Conservation (phyloP, 2,329 filamentous ascomycete species). For the Grosmannia serpens region DNA sequence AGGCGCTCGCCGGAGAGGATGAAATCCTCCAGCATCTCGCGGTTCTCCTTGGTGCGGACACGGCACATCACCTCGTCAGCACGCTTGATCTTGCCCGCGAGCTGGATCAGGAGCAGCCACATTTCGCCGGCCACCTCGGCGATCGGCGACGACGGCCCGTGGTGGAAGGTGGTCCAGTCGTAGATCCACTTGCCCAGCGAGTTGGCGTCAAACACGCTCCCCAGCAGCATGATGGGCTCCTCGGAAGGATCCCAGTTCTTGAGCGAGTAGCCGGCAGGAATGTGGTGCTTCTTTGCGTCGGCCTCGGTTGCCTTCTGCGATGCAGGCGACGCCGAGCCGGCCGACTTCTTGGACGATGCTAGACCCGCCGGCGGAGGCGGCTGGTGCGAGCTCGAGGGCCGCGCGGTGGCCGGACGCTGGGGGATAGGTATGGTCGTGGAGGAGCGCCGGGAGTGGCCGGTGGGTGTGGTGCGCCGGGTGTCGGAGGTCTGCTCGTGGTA, state of each 20-base stretch:
- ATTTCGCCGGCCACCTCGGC: conserved; percentile 87
- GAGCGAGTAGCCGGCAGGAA: conserved; percentile 81
- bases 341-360: conserved; percentile 3
- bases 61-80: conserved; percentile 66
- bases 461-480: conserved; percentile 22
- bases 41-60: conserved; percentile 61
- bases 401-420: conserved; percentile 40
- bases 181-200: conserved; percentile 98
- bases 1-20: conserved; percentile 79
- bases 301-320: conserved; percentile 41
- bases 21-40: conserved; percentile 80
- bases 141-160: conserved; percentile 71
- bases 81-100: conserved; percentile 87
- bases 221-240: conserved; percentile 84
- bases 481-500: conserved; percentile 23
- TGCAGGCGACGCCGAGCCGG: conserved; percentile 18
- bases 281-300: conserved; percentile 55
- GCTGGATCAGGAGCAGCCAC: conserved; percentile 88
- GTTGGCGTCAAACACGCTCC: conserved; percentile 95
- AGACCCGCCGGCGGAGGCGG: conserved; percentile 19
- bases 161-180: conserved; percentile 93
- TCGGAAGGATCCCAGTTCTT: conserved; percentile 98
- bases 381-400: conserved; percentile 32
- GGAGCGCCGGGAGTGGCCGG: conserved; percentile 23
- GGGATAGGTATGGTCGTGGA: conserved; percentile 22